phyloP scores from a whole-genome alignment of 2,329 filamentous ascomycete species.

The Berkeleyomyces basicola region DNA sequence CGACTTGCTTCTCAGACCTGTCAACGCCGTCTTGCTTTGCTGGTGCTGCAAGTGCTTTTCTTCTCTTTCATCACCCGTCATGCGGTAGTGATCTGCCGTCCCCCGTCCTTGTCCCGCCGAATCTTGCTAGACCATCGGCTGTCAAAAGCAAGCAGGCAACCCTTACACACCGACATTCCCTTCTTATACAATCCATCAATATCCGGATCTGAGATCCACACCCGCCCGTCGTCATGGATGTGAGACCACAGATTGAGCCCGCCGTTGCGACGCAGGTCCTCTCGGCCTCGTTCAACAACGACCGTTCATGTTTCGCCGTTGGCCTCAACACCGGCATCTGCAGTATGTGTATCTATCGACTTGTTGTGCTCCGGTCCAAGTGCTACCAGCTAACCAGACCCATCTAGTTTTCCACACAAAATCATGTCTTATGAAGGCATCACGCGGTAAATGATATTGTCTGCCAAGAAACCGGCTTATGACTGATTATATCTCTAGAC shows the following conservation, averaged over 20 bases:
- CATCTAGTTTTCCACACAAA: constrained; percentile 53
- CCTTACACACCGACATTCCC: neutral
- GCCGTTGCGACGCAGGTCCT: constrained; percentile 59
- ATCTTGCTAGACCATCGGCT: neutral
- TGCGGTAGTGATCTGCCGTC: constrained; percentile 2
- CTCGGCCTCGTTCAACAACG: constrained; percentile 71
- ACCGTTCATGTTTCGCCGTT: constrained; percentile 71
- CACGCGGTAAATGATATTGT: constrained; percentile 24
- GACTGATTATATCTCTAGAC: constrained; percentile 27
- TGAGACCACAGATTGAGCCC: constrained; percentile 67
- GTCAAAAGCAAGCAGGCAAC: neutral
- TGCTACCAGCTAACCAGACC: constrained; percentile 15
- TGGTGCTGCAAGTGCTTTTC: neutral
- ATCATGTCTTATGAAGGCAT: constrained; percentile 49
- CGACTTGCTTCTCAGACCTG: neutral
- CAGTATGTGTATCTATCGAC: constrained; percentile 34
- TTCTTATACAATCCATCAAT: neutral
- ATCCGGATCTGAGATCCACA: neutral
- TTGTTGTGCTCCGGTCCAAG: neutral
- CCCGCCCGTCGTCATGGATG: constrained; percentile 52
- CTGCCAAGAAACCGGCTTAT: neutral
- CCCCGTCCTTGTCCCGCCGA: neutral
- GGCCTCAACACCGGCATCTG: constrained; percentile 76
- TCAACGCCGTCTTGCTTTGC: neutral
- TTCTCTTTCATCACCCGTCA: neutral